These are phyloP conservation scores for Termitomyces sp. DNA, from an alignment of 768 basidiomycete genomes.

Conservation along the genomic window DNA sequence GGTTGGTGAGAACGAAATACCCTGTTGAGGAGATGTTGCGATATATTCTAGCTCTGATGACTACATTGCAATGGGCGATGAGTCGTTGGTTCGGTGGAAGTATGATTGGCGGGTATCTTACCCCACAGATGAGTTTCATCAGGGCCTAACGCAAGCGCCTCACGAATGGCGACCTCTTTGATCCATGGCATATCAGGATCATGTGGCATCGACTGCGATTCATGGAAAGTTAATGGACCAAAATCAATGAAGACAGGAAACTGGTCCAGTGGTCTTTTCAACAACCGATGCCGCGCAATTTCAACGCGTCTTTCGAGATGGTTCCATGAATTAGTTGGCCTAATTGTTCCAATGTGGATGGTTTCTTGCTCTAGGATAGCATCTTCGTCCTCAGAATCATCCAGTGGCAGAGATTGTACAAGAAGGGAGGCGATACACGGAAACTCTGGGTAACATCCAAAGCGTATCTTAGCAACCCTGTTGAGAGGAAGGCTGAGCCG, in stretches of 20 bases:
- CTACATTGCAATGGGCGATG: constrained; percentile 16
- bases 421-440: constrained; percentile 21
- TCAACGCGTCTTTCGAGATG: constrained; percentile 21
- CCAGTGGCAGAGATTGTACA: constrained; percentile 16
- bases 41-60: constrained; percentile 29
- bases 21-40: constrained; percentile 31
- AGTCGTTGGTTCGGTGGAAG: neutral
- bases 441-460: constrained; percentile 20
- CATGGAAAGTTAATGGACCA: constrained; percentile 33
- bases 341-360: constrained; percentile 27
- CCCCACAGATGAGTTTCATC: constrained; percentile 30
- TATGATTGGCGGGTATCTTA: constrained; percentile 11
- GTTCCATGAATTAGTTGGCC: constrained; percentile 19
- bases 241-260: constrained; percentile 34
- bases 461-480: constrained; percentile 24
- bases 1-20: constrained; percentile 34
- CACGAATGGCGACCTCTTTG: constrained; percentile 26
- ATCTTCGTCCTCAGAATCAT: constrained; percentile 15
- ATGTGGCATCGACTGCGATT: constrained; percentile 11
- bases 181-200: constrained; percentile 10
- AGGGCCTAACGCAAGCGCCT: constrained; percentile 24
- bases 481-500: constrained; percentile 41
- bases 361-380: constrained; percentile 18
- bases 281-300: constrained; percentile 22
- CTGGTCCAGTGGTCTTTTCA: constrained; percentile 6